Base-by-base conservation (phyloP, 2,329 filamentous ascomycete species). In the Thielaviopsis ethacetica region DNA sequence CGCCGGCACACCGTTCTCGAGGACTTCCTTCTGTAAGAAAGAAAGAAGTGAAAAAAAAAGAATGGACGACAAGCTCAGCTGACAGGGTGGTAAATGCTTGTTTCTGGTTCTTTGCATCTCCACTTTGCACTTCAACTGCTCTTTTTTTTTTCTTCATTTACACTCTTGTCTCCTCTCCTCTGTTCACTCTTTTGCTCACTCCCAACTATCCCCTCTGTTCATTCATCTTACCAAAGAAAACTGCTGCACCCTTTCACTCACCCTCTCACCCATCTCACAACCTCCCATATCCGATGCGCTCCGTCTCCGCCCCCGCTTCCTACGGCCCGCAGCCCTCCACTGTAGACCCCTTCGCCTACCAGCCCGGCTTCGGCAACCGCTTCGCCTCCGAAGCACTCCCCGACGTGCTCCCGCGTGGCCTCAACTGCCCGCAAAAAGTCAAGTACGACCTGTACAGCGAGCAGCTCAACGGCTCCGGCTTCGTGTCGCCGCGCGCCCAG, bases 331-430 rank as follows among this genome's bases (percentile, higher is more conserved):
- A 54, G 27, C 65, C 65, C 12, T 64, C 66, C 13, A 49, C 53
- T 24, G 53, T 57, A 66, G 62, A 74, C 72, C 67, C 77, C 68
- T 68, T 81, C 56, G 57, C 75, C 68, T 82, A 82, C 64, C 76
- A 80, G 74, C 66, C 73, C 21, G 80, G 79, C 21, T 81, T 81
- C 63, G 74, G 75, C 44, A 82, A 82, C 65, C 66, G 69, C 10
- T 75, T 75, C 60, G 70, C 71, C 56, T 74, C 73, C 24, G 73
- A 76, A 62, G 72, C 72, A n/a, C 68, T 76, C 1, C 71, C 73
- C 13, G 72, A 71, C 34, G 72, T 71, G 24, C 70, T 77, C 22
- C 75, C 75, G 9, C 61, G 67, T 41, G 73, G 72, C 41, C 70
- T 73, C 59, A 77, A 77, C 62, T 65, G 68, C 15, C 76, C 75